These are phyloP conservation scores for Bruguiera parviflora DNA, from an alignment of 345 rosid genomes.

Conservation along the genomic window DNA sequence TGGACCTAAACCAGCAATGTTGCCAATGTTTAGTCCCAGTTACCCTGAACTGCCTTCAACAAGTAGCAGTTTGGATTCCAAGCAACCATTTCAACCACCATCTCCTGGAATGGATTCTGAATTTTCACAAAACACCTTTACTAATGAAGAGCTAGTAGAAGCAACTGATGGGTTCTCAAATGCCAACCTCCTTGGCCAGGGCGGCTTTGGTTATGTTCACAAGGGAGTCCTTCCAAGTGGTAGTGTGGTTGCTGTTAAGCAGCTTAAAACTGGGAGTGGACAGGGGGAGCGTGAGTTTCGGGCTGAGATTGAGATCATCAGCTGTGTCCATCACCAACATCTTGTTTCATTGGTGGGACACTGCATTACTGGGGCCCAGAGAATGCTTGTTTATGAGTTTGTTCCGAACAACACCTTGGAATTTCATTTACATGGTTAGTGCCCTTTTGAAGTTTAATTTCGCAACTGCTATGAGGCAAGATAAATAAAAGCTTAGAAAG, in stretches of 20 bases:
- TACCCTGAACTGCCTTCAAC: slow-evolving; percentile 23
- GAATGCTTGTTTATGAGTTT: slow-evolving; percentile 31
- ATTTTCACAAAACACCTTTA: slow-evolving; percentile 11
- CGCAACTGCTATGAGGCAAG: neutral
- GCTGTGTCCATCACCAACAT: slow-evolving; percentile 25
- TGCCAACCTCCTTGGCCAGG: slow-evolving; percentile 27
- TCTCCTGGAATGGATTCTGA: slow-evolving; percentile 11
- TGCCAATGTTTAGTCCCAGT: slow-evolving; percentile 11
- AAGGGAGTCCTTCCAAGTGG: slow-evolving; percentile 26
- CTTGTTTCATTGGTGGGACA: slow-evolving; percentile 29
- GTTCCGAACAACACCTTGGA: slow-evolving; percentile 27
- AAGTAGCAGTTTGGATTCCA: slow-evolving; percentile 9
- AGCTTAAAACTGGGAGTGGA: slow-evolving; percentile 30
- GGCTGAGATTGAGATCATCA: slow-evolving; percentile 31
- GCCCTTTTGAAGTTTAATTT: neutral
- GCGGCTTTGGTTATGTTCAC: slow-evolving; percentile 32
- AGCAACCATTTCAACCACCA: slow-evolving; percentile 7
- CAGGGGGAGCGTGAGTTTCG: slow-evolving; percentile 35
- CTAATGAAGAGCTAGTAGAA: slow-evolving; percentile 21
- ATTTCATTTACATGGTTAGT: slow-evolving; percentile 34
- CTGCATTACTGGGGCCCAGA: slow-evolving; percentile 23
- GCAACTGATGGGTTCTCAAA: slow-evolving; percentile 22
- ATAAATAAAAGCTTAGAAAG: too few species aligned
- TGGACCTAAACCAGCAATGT: neutral
- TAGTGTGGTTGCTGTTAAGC: slow-evolving; percentile 27